A percentile compares a stretch with the other conserved stretches of the same genome.
Evolutionary conservation across 2,329 filamentous ascomycete genomes (phyloP).

Genomic region (Aureobasidium vineae): DNA sequence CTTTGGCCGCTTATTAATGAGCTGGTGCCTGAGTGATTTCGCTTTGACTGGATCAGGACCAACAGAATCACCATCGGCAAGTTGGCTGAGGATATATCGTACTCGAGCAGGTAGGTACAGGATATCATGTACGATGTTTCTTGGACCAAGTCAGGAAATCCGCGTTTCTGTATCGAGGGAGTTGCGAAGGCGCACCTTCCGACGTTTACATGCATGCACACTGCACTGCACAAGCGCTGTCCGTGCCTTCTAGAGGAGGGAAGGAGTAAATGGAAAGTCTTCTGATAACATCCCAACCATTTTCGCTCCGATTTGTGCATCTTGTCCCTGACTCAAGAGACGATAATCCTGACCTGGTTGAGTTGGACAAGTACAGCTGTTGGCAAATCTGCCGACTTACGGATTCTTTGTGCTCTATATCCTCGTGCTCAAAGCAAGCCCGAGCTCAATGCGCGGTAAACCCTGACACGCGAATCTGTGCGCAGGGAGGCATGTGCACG

Average conservation of each 20-base stretch:
- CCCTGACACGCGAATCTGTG: constrained; percentile 1
- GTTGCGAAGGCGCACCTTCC: background rate
- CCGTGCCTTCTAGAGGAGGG: background rate
- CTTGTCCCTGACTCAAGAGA: background rate
- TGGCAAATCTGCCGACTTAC: background rate
- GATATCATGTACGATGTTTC: background rate
- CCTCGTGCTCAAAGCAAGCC: background rate
- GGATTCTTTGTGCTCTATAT: background rate
- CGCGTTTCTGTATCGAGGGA: background rate
- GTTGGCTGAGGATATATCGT: background rate
- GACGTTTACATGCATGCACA: constrained; percentile 4
- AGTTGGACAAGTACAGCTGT: background rate
- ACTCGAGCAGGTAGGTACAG: background rate
- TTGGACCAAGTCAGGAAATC: background rate
- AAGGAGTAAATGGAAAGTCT: background rate
- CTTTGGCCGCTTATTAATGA: background rate
- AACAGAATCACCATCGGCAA: background rate
- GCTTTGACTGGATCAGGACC: background rate
- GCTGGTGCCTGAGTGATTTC: background rate
- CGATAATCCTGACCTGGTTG: background rate
- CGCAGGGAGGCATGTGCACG: constrained; percentile 9
- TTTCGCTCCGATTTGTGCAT: background rate
- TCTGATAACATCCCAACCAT: background rate
- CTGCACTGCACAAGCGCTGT: background rate
- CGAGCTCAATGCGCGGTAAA: constrained; percentile 16